A percentile compares a stretch with the other conserved stretches of the same genome.
Conservation (phyloP, 805 yeast genomes). For the Barnettozyma sp. region DNA sequence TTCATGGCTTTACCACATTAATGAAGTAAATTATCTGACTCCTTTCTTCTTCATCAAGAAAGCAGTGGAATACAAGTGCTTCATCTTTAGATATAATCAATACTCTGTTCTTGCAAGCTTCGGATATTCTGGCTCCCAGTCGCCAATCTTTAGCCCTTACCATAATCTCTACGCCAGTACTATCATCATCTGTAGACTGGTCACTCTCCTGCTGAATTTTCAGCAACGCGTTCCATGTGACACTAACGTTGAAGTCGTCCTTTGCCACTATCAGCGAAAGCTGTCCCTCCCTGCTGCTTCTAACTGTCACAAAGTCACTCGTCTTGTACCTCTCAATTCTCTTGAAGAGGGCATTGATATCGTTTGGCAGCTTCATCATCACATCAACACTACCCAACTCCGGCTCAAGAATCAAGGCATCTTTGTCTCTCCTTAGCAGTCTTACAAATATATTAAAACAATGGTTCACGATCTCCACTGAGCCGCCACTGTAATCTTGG, state of each 20-base stretch:
- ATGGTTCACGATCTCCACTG: constrained; percentile 46
- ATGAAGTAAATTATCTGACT: constrained; percentile 63
- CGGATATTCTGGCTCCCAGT: constrained; percentile 53
- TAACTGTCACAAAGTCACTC: constrained; percentile 42
- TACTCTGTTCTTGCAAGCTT: constrained; percentile 53
- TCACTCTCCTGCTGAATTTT: constrained; percentile 30
- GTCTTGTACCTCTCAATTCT: constrained; percentile 61
- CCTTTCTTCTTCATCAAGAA: constrained; percentile 54
- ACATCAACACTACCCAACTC: constrained; percentile 47
- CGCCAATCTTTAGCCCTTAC: constrained; percentile 63
- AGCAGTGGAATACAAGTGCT: constrained; percentile 60
- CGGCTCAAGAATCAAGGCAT: constrained; percentile 55
- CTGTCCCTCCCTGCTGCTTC: constrained; percentile 43
- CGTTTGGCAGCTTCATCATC: constrained; percentile 42
- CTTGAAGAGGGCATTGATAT: constrained; percentile 46
- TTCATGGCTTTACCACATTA: constrained; percentile 21
- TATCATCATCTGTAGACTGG: constrained; percentile 15
- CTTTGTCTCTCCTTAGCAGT: constrained; percentile 48
- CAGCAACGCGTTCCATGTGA: constrained; percentile 52
- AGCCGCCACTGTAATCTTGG: constrained; percentile 34
- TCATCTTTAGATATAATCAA: constrained; percentile 50
- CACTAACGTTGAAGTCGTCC: constrained; percentile 43
- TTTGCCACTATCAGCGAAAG: constrained; percentile 48
- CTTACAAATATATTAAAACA: constrained; percentile 67
- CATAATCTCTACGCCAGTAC: constrained; percentile 38